Percentiles rank a stretch among this genome's conserved stretches.
phyloP scores from a whole-genome alignment of 1,139 yeast species.

The Nadsonia commutata region DNA sequence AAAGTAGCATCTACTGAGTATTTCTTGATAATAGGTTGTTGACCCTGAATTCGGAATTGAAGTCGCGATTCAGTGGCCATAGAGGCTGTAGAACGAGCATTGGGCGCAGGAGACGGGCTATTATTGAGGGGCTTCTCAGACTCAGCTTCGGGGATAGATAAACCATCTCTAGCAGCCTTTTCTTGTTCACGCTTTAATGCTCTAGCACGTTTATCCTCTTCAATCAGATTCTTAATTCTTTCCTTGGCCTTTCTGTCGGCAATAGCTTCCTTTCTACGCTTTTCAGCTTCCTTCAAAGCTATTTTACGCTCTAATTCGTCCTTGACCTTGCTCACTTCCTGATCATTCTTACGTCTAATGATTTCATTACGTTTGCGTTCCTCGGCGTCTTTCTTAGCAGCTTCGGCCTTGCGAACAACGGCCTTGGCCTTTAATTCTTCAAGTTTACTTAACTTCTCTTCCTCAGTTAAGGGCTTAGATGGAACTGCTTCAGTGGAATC shows the following conservation, averaged over 20 bases:
- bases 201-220: constrained; percentile 24
- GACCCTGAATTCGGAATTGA: constrained; percentile 19
- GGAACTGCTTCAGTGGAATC: constrained; percentile 2
- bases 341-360: constrained; percentile 20
- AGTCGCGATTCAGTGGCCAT: constrained; percentile 20
- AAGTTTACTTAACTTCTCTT: constrained; percentile 20
- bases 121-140: constrained; percentile 1
- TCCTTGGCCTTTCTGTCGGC: constrained; percentile 23
- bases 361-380: constrained; percentile 19
- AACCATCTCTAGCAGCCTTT: constrained; percentile 6
- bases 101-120: constrained; percentile 6
- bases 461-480: constrained; percentile 16
- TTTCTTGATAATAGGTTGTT: constrained; percentile 16
- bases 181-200: constrained; percentile 12
- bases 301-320: constrained; percentile 23
- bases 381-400: constrained; percentile 19
- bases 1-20: constrained; percentile 20
- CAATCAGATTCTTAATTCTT: constrained; percentile 22
- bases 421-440: constrained; percentile 19
- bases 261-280: constrained; percentile 18
- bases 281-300: constrained; percentile 22
- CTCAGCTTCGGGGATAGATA: constrained; percentile 4
- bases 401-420: constrained; percentile 17
- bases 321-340: constrained; percentile 14
- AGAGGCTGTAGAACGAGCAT: constrained; percentile 10